Conservation (phyloP, 495 filamentous ascomycete species). For the Podospora australis region DNA sequence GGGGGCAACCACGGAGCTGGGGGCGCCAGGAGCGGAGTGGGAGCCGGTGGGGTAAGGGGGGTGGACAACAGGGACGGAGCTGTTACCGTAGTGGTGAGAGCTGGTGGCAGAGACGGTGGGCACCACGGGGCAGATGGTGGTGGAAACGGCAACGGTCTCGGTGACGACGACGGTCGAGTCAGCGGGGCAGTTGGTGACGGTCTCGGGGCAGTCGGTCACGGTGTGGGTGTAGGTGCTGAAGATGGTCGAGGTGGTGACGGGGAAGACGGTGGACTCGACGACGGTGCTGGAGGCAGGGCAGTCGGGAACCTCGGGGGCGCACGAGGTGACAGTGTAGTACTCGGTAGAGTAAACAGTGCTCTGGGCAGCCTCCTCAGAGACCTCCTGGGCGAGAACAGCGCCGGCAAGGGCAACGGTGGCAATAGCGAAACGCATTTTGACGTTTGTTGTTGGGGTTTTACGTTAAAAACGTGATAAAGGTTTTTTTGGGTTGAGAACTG, state of each 20-base stretch:
- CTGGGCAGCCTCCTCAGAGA: conserved; percentile 11
- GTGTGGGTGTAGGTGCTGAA: conserved; percentile 50
- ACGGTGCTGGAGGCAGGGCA: conserved; percentile 45
- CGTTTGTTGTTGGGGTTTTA: conserved; percentile 28
- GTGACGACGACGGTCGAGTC: conserved; percentile 34
- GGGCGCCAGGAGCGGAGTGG: conserved; percentile 15
- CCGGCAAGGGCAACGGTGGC: conserved; percentile 45
- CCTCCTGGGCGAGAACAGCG: conserved; percentile 30
- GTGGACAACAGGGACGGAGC: conserved; percentile 8
- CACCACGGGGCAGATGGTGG: conserved; percentile 31
- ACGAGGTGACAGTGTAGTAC: conserved; percentile 52
- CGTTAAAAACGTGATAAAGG: conserved; percentile 28
- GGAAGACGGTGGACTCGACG: conserved; percentile 33
- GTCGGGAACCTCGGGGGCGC: conserved; percentile 42
- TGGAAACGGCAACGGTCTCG: conserved; percentile 27
- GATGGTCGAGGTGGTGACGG: conserved; percentile 35
- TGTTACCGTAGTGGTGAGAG: conserved; percentile 13
- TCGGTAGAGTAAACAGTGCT: conserved; percentile 52
- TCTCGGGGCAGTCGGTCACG: conserved; percentile 55
- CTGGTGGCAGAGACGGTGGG: conserved; percentile 12
- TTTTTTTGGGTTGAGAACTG: conserved; percentile 28
- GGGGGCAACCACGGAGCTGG: no score
- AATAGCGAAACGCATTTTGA: conserved; percentile 52
- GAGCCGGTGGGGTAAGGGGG: conserved; percentile 23
- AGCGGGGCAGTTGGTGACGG: conserved; percentile 55